Evolutionary conservation across 352 stramenopile species (phyloP).

Genomic region (Globisporangium yorkense): DNA sequence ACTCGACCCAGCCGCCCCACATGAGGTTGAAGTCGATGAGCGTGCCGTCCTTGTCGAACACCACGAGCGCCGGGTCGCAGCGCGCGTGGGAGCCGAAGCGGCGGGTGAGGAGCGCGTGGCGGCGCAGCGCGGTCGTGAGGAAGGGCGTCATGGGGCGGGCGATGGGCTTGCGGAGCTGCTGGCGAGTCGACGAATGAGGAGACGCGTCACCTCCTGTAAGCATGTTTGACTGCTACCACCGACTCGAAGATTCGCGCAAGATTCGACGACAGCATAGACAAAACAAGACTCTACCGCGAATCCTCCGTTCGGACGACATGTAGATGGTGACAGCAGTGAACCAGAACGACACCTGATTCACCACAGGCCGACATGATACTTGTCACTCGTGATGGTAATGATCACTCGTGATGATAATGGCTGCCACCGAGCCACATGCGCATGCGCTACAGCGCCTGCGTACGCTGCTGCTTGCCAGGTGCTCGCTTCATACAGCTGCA

Average conservation of each 20-base stretch:
- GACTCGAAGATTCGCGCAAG: neutral
- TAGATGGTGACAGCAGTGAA: neutral
- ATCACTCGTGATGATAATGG: no score
- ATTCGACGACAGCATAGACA: neutral
- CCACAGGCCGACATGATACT: neutral
- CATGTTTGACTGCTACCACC: neutral
- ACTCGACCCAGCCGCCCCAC: slow-evolving; percentile 86
- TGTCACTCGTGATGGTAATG: no score
- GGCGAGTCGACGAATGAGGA: no score
- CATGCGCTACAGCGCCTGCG: no score
- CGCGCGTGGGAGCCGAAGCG: slow-evolving; percentile 11
- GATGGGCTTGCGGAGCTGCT: no score
- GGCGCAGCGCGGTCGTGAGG: no score
- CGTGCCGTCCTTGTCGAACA: slow-evolving; percentile 89
- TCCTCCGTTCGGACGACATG: neutral
- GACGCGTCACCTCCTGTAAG: neutral
- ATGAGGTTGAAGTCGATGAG: slow-evolving; percentile 90
- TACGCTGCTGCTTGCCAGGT: no score
- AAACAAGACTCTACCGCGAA: neutral
- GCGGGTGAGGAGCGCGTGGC: neutral
- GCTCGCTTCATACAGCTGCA: no score
- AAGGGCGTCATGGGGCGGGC: no score
- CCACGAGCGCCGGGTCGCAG: slow-evolving; percentile 64
- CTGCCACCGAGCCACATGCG: no score
- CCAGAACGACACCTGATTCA: neutral